A percentile compares a stretch with the other conserved stretches of the same genome.
Evolutionary conservation across 768 basidiomycete species (phyloP).

Genomic region (Naganishia vishniacii): DNA sequence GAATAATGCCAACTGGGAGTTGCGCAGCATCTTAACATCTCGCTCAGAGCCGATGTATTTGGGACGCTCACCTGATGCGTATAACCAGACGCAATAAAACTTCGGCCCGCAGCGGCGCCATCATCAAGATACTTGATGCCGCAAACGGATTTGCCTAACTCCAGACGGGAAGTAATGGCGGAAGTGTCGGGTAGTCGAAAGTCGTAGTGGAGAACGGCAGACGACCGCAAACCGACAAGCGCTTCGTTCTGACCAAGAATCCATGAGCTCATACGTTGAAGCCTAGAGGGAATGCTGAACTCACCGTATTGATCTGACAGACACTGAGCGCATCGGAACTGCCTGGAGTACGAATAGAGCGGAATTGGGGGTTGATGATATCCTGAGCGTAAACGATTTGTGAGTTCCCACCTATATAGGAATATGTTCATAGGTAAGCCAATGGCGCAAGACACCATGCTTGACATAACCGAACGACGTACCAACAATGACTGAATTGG

Average conservation of each 20-base stretch:
- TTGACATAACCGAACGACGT: background rate
- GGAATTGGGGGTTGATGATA: conserved; percentile 9
- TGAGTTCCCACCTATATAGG: conserved; percentile 8
- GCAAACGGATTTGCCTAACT: conserved; percentile 7
- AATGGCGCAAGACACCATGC: background rate
- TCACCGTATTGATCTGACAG: conserved; percentile 21
- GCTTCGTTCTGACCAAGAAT: conserved; percentile 20
- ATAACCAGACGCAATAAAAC: conserved; percentile 11
- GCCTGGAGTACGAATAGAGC: conserved; percentile 8
- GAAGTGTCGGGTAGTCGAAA: conserved; percentile 11
- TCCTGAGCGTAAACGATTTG: conserved; percentile 18
- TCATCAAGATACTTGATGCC: conserved; percentile 12
- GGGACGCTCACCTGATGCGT: conserved; percentile 10
- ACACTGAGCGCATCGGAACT: conserved; percentile 19
- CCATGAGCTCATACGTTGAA: background rate
- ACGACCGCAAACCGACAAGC: conserved; percentile 22
- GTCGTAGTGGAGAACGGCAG: conserved; percentile 20
- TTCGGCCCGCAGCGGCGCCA: conserved; percentile 5
- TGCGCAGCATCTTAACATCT: background rate
- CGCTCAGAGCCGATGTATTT: background rate
- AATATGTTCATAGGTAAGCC: no score
- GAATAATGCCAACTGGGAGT: conserved; percentile 24
- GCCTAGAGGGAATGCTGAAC: background rate
- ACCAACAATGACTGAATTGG: conserved; percentile 9
- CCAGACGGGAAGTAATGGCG: background rate